Evolutionary conservation across 306 rosid genomes (phyloP), one percentile per base, ranked within the genome.

Genomic region (Vigna mungo): DNA sequence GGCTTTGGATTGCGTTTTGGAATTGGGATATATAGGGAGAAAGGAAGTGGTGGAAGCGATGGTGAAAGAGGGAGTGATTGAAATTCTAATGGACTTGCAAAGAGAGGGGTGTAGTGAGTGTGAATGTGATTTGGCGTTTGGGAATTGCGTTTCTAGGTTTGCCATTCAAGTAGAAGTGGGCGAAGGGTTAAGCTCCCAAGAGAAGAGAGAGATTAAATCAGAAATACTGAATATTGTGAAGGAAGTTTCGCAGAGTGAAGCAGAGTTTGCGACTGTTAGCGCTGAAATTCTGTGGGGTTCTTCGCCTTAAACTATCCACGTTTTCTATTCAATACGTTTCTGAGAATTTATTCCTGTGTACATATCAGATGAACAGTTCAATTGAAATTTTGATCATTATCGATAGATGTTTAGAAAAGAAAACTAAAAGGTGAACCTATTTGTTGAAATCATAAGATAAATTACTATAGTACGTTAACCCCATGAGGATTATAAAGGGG

Each of bases 271-370:
- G 17, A 53, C 86, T 49, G 74, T 88, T 79, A 77, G 75, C 43
- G 73, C 89, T 3, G 90, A 88, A 72, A 80, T 92, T 25, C 56
- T 90, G 2, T 92, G 97, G 95, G 93, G 94, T 54, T 82, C 94
- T 78, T 86, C 88, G 2, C 87, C 86, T 16, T 49, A 5, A 48
- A 1, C 15, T 15, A 1, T 5, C 0, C 9, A 39, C 53, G 0
- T 10, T 10, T 43, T 43, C 49, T 10, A 11, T 41, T 41, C 34
- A 30, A 30, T 25, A 25, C 27, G 27, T 25, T 25, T 25, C 27
- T 34, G 14, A 43, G 13, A 43, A 11, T 11, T 44, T 3, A 11
- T 12, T 44, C 16, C 3, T 44, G 15, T 44, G 16, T 44, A 1
- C 12, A 44, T 44, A 44, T 44, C 0, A 44, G 5, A 11, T 21